Base-by-base conservation (phyloP, 108 stramenopile genomes). In the Nitzschia sp. region DNA sequence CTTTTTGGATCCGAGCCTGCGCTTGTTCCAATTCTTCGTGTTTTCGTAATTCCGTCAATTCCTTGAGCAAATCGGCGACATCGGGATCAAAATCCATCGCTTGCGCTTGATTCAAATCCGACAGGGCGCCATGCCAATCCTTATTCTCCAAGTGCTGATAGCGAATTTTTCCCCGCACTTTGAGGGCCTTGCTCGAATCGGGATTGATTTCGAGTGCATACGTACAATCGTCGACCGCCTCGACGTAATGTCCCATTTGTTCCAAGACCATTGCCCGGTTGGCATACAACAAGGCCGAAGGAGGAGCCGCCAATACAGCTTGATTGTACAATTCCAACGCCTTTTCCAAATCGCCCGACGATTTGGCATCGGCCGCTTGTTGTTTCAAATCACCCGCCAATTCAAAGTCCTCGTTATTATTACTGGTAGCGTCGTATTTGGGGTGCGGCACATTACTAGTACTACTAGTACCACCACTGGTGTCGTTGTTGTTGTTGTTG, bases 41-140 rank as follows among this genome's bases (percentile, higher is more conserved):
- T n/a, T 83, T 73, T 32, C 76, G 58, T 64, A 84, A 89, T 44
- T 95, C 84, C 15, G 84, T 84, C 56, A 84, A 79, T 56, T 77
- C 73, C 61, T 90, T 87, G 66, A 91, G 69, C 71, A 83, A 81
- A 22, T 67, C 66, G 11, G 88, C 95, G n/a, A 87, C 79, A 22
- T 77, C 88, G 25, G 85, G 86, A 72, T 96, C 92, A 74, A 83
- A 96, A 79, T 96, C 95, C 65, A 93, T 92, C 8, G 80, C 22
- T 75, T 96, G 95, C n/a, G 85, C 81, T 55, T 84, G 62, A 44
- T 53, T 60, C 55, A 66, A 58, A 58, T 76, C 75, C 28, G 36
- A 45, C 55, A 76, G 48, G 28, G 85, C 76, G 16, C 75, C 74
- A 32, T 82, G 68, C 65, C 79, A 92, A 63, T 91, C 75, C 27